These are phyloP conservation scores for Rutidosis leptorrhynchoides DNA, from an alignment of 129 eudicot genomes.

Conservation along the genomic window DNA sequence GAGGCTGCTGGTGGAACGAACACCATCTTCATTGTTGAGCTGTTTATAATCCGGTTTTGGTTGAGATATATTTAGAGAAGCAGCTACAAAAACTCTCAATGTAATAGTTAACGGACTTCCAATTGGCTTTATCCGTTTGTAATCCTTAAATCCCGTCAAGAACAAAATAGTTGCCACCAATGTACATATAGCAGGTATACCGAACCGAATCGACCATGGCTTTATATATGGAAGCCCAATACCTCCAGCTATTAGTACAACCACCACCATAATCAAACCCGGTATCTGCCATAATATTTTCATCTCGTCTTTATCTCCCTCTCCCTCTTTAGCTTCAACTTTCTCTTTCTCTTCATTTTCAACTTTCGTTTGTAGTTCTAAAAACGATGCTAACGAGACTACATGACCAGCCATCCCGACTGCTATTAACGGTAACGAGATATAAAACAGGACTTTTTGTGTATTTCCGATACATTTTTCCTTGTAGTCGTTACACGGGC, in stretches of 20 bases:
- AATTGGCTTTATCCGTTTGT: constrained; percentile 24
- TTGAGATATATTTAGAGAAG: constrained; percentile 34
- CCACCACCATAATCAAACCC: constrained; percentile 25
- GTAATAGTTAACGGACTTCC: constrained; percentile 47
- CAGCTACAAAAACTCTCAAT: constrained; percentile 48
- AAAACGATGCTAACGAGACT: constrained; percentile 32
- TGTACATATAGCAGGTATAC: constrained; percentile 57
- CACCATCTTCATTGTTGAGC: constrained; percentile 23
- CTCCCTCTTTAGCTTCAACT: not conserved
- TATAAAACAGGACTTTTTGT: constrained; percentile 53
- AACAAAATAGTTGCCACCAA: constrained; percentile 43
- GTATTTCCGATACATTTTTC: constrained; percentile 50
- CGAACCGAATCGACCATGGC: constrained; percentile 60
- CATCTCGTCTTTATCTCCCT: not conserved
- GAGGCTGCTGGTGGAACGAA: constrained; percentile 39
- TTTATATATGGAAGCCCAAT: constrained; percentile 47
- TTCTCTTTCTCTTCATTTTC: not conserved
- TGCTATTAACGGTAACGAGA: constrained; percentile 42
- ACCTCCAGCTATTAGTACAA: constrained; percentile 33
- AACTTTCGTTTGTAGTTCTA: constrained; percentile 28
- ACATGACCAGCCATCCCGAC: constrained; percentile 62
- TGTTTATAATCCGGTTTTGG: constrained; percentile 28
- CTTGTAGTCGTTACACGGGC: constrained; percentile 44
- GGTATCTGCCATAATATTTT: constrained; percentile 22
- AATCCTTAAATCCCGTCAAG: constrained; percentile 33